A percentile compares a stretch with the other conserved stretches of the same genome.
Conservation (phyloP, 2,329 filamentous ascomycete species). For the Beauveria pseudobassiana region DNA sequence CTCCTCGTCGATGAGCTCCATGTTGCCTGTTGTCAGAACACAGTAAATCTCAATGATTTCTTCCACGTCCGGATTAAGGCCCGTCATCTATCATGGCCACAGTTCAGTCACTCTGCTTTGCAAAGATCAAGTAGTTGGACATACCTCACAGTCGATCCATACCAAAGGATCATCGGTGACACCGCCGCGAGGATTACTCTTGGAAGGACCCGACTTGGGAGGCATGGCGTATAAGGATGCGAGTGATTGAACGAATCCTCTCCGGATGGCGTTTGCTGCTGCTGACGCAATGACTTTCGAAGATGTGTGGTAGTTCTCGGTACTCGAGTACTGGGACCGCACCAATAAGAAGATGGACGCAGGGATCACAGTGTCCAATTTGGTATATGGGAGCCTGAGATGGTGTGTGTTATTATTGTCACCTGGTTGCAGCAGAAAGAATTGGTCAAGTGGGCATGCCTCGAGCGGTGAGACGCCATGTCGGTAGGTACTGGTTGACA, state of each 20-base stretch:
- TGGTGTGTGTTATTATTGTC: not conserved
- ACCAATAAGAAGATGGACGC: not conserved
- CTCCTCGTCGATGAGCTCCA: conserved; percentile 65
- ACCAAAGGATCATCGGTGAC: conserved; percentile 55
- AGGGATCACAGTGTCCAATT: conserved; percentile 1
- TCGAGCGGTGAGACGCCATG: not conserved
- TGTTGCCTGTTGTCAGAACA: conserved; percentile 75
- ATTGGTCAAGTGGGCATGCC: not conserved
- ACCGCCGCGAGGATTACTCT: conserved; percentile 9
- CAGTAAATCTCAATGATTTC: conserved; percentile 89
- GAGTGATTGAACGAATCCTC: not conserved
- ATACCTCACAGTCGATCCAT: conserved; percentile 70
- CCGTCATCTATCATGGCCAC: conserved; percentile 64
- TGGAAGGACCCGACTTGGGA: conserved; percentile 15
- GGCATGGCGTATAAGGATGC: not conserved
- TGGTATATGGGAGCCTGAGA: not conserved
- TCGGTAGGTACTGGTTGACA: not conserved
- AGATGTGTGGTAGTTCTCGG: not conserved
- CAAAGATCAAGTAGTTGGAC: conserved; percentile 5
- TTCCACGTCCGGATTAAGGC: conserved; percentile 62
- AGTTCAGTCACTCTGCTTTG: not conserved
- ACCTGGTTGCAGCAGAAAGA: not conserved
- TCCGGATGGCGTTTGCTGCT: not conserved
- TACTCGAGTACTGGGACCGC: not conserved
- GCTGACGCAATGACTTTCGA: not conserved